Conservation (phyloP, 768 basidiomycete species). For the Lyophyllum semitale region DNA sequence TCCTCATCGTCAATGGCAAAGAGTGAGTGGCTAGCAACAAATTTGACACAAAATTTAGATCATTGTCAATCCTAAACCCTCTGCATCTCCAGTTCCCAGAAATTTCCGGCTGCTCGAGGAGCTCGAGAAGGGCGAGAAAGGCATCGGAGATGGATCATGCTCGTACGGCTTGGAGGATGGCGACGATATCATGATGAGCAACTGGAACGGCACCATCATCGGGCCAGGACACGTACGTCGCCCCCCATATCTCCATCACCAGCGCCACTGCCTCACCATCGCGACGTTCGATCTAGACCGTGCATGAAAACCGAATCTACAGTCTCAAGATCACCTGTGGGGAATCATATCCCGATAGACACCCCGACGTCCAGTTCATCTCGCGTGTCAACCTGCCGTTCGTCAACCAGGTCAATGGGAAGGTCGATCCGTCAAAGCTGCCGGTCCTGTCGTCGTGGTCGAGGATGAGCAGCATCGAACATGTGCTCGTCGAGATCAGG, state of each 20-base stretch:
- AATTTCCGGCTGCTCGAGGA: conserved; percentile 97
- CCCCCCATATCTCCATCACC: conserved; percentile 1
- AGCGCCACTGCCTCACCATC: conserved; percentile 14
- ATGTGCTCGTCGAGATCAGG: conserved; percentile 88
- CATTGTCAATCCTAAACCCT: conserved; percentile 9
- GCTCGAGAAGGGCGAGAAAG: conserved; percentile 99
- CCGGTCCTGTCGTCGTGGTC: conserved; percentile 76
- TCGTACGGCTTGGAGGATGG: conserved; percentile 95
- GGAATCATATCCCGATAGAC: conserved; percentile 69
- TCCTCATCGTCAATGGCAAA: conserved; percentile 46
- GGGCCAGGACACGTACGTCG: conserved; percentile 91
- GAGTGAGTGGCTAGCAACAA: conserved; percentile 40
- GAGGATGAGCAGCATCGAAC: conserved; percentile 80
- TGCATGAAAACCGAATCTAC: conserved; percentile 99
- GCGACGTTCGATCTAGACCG: conserved; percentile 57
- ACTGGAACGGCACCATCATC: conserved; percentile 99
- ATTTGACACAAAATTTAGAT: too few species aligned
- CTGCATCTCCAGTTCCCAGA: conserved; percentile 71
- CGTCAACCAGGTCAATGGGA: conserved; percentile 73
- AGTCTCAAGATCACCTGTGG: conserved; percentile 89
- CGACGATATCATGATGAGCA: conserved; percentile 96
- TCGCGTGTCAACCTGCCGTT: conserved; percentile 94
- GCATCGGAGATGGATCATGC: conserved; percentile 96
- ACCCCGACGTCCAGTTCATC: conserved; percentile 82
- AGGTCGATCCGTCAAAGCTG: conserved; percentile 75